These are phyloP conservation scores for Wilcoxina mikolae DNA, from an alignment of 495 filamentous ascomycete genomes.

Conservation along the genomic window DNA sequence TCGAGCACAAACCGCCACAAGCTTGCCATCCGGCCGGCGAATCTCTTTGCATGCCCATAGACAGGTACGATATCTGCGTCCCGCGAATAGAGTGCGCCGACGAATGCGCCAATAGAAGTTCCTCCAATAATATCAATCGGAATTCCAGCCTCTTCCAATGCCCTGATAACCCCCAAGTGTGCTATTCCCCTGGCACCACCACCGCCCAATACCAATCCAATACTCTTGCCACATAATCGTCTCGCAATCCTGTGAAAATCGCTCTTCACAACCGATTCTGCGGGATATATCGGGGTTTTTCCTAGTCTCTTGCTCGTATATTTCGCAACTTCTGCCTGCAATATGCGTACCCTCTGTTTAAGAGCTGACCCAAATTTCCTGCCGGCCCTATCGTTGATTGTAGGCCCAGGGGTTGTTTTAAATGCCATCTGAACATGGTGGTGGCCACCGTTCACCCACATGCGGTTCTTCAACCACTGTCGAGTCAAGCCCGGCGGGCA, in stretches of 20 bases:
- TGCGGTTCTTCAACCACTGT: slow-evolving; percentile 78
- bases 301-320: slow-evolving; percentile 79
- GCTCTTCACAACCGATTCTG: slow-evolving; percentile 84
- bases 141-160: slow-evolving; percentile 89
- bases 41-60: slow-evolving; percentile 92
- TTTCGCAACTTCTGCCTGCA: slow-evolving; percentile 95
- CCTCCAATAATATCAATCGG: slow-evolving; percentile 93
- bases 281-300: slow-evolving; percentile 76
- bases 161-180: slow-evolving; percentile 85
- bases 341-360: slow-evolving; percentile 81
- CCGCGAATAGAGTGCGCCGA: slow-evolving; percentile 85
- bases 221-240: slow-evolving; percentile 81
- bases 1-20: slow-evolving; percentile 96
- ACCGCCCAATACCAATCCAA: slow-evolving; percentile 85
- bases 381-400: slow-evolving; percentile 40
- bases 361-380: slow-evolving; percentile 71
- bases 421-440: slow-evolving; percentile 96
- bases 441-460: slow-evolving; percentile 98
- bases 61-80: slow-evolving; percentile 95
- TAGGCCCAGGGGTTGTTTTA: slow-evolving; percentile 57
- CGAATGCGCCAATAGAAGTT: slow-evolving; percentile 95
- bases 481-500: slow-evolving; percentile 69
- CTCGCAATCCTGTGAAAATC: slow-evolving; percentile 91
- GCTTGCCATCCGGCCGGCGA: slow-evolving; percentile 88
- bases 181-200: slow-evolving; percentile 84